A percentile compares a stretch with the other conserved stretches of the same genome.
Evolutionary conservation across 2,329 filamentous ascomycete genomes (phyloP).

Genomic region (Passalora sequoiae): DNA sequence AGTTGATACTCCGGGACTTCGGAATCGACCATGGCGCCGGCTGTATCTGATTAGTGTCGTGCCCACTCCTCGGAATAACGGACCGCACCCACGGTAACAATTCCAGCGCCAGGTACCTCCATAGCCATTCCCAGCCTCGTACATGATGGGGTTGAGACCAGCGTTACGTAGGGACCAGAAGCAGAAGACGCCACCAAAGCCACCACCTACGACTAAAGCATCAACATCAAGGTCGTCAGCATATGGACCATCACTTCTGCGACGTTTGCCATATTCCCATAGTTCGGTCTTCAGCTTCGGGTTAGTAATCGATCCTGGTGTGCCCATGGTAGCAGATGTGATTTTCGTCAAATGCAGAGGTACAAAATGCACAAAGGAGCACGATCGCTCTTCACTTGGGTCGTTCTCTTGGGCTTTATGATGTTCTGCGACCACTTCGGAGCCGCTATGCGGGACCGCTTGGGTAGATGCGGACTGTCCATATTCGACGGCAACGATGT

Average conservation of each 20-base stretch:
- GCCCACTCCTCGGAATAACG: conserved; percentile 7
- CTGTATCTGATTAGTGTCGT: conserved; percentile 22
- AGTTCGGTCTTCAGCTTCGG: conserved; percentile 5
- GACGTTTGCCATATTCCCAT: conserved; percentile 18
- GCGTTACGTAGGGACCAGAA: conserved; percentile 32
- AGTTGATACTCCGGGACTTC: conserved; percentile 46
- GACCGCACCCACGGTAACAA: conserved; percentile 35
- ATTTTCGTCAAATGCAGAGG: not conserved
- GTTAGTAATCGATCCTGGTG: not conserved
- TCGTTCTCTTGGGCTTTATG: too few relatives aligned
- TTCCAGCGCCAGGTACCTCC: conserved; percentile 44
- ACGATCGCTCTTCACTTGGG: too few relatives aligned
- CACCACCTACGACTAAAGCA: conserved; percentile 32
- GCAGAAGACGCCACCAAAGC: conserved; percentile 42
- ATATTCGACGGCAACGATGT: too few relatives aligned
- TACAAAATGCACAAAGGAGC: too few relatives aligned
- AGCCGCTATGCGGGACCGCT: too few relatives aligned
- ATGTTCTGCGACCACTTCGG: too few relatives aligned
- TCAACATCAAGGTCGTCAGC: conserved; percentile 28
- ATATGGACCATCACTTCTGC: conserved; percentile 20
- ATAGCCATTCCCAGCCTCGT: conserved; percentile 35
- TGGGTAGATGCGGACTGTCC: too few relatives aligned
- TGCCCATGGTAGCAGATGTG: not conserved
- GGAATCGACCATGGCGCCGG: conserved; percentile 44
- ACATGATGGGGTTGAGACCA: conserved; percentile 32